Evolutionary conservation across 805 yeast genomes (phyloP), one percentile per base, ranked within the genome.

Genomic region (Metschnikowia gruessii): DNA sequence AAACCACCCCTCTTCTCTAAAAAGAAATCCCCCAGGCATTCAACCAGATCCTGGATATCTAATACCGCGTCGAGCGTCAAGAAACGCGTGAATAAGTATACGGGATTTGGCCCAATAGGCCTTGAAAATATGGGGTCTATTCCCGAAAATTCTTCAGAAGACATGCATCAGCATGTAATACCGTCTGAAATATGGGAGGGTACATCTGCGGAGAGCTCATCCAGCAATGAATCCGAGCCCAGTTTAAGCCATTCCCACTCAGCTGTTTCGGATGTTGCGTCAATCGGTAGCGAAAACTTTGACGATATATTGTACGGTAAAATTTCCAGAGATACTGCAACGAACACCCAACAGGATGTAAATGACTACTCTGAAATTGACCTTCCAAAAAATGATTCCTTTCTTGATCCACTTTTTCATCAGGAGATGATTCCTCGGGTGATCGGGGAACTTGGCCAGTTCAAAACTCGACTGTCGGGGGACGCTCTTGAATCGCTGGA

Each of bases 11-110:
- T 44, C 11, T 32, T 46, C 39, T 26, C 35, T 16, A 40, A 32
- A 31, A 32, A 39, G 19, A 24, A 11, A 11, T 17, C 28, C 11
- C 37, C 34, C 38, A 37, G 24, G 11, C 29, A 33, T 11, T 37
- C 42, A 3, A 33, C 46, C 11, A 32, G 46, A 40, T 26, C 18
- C 10, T 50, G 46, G 48, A 24, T 45, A n/a, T 5, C 44, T 30
- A 26, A 15, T 29, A 33, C 45, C 16, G 35, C 54, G 13, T 32
- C 38, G 7, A 37, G 44, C 24, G 28, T 40, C 21, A 33, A 41
- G 28, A 36, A 40, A 49, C 34, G 46, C 16, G 22, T 22, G 21
- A 42, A 7, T 10, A 16, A 15, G 11, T 15, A 7, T 28, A 42
- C 32, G 26, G 22, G 46, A 6, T 17, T 16, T 7, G 40, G 34